Percentiles rank a stretch among this genome's conserved stretches.
phyloP scores from a whole-genome alignment of 495 filamentous ascomycete genomes.

The Penicillium simplicissimum region DNA sequence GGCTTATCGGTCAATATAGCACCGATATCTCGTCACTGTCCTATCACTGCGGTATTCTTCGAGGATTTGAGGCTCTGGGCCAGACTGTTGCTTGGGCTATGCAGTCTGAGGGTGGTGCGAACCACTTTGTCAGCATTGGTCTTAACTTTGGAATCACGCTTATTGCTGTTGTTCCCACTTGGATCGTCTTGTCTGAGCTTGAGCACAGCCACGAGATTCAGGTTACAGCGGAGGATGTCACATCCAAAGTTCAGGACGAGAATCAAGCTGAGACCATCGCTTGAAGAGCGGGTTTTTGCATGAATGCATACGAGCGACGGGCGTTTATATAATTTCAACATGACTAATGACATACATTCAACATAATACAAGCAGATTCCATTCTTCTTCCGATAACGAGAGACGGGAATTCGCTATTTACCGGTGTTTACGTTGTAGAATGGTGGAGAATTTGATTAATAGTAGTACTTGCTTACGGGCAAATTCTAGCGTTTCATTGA shows the following conservation, averaged over 20 bases:
- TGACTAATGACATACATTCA: slow-evolving; percentile 7
- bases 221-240: slow-evolving; percentile 27
- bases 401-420: too few relatives aligned
- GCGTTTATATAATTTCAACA: slow-evolving; percentile 6
- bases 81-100: slow-evolving; percentile 40
- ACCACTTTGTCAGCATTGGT: slow-evolving; percentile 39
- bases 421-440: neutral
- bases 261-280: neutral
- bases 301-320: neutral
- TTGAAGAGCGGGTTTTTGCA: slow-evolving; percentile 1
- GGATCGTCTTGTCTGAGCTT: slow-evolving; percentile 36
- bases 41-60: slow-evolving; percentile 36
- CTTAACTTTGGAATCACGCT: slow-evolving; percentile 39
- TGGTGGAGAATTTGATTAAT: neutral
- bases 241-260: neutral
- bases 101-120: slow-evolving; percentile 34
- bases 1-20: slow-evolving; percentile 36
- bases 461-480: too few relatives aligned
- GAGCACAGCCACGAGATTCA: slow-evolving; percentile 38
- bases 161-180: slow-evolving; percentile 33
- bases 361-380: slow-evolving; percentile 1
- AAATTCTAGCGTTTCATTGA: too few relatives aligned
- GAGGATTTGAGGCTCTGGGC: slow-evolving; percentile 36
- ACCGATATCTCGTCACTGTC: slow-evolving; percentile 36
- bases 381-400: neutral